Base-by-base conservation (phyloP, 805 yeast genomes). In the Myxozyma vanderwaltii region DNA sequence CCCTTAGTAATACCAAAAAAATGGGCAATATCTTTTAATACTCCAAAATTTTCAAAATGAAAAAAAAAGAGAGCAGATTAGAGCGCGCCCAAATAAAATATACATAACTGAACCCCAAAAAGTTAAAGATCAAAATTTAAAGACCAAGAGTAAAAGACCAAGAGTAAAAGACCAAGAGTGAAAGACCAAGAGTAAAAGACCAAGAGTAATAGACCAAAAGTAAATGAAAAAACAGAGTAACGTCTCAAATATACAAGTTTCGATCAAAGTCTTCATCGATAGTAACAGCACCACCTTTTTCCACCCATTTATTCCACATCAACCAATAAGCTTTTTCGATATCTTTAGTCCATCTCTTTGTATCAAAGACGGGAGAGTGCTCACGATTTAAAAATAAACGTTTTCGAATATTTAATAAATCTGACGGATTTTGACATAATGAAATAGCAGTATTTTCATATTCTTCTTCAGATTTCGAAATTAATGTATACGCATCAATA, bases 241-340 rank as follows among this genome's bases (percentile, higher is more conserved):
- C 13, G 17, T 10, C 26, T 35, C 31, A 59, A 12, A 59, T n/a
- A 43, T 59, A 59, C 43, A 59, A 23, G 31, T 59, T 59, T 29
- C 63, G 56, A 51, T 59, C 61, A 17, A 29, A 23, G 38, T 52
- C 61, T 17, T 56, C 58, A n/a, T 31, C 55, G 17, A 59, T 35
- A 5, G 55, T 58, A 38, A 54, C 63, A 3, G 48, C 55, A 19
- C 65, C 63, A 6, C 65, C 65, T 12, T 50, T 65, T 13, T 56
- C 59, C 1, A 67, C 65, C 73, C 73, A 70, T 36, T 66, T 62
- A 3, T 63, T 12, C 73, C 74, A 70, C 44, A 71, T 70, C 29
- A n/a, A n/a, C 50, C 55, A 51, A 33, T 61, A 68, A 4, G 68
- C 72, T 26, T 40, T 52, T 52, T 70, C 74, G 10, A 70, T 38